Conservation (phyloP, 2,329 filamentous ascomycete species). For the Pleomassaria siparia region DNA sequence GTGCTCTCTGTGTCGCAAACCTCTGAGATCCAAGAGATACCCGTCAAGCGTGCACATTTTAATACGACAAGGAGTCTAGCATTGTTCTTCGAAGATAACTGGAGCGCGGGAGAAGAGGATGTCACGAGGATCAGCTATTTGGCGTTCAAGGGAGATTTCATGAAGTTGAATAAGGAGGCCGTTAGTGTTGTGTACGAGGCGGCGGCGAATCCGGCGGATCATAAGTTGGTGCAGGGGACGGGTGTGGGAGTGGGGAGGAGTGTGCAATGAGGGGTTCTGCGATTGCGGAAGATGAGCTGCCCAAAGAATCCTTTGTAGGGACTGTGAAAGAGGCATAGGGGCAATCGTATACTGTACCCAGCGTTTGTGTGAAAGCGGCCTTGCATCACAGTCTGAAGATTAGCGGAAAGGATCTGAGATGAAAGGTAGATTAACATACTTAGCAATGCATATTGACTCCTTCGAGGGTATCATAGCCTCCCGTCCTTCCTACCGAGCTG, state of each 20-base stretch:
- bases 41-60: constrained; percentile 85
- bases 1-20: constrained; percentile 76
- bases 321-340: constrained; percentile 9
- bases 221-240: constrained; percentile 56
- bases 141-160: constrained; percentile 94
- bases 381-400: not conserved
- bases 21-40: constrained; percentile 80
- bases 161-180: constrained; percentile 79
- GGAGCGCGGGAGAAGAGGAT: constrained; percentile 73
- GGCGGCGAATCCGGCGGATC: constrained; percentile 87
- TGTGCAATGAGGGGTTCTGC: constrained; percentile 20
- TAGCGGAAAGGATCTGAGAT: not conserved
- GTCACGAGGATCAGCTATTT: constrained; percentile 78
- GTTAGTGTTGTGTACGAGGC: constrained; percentile 90
- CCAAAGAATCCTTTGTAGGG: too few species aligned
- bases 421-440: not conserved
- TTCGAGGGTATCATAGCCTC: constrained; percentile 1
- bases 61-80: constrained; percentile 79
- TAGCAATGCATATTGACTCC: not conserved
- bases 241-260: constrained; percentile 40
- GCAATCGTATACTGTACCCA: too few species aligned
- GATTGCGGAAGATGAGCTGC: too few species aligned
- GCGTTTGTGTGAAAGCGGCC: not conserved
- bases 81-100: constrained; percentile 92
- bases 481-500: not conserved